These are phyloP conservation scores for Colletotrichum scovillei DNA, from an alignment of 2,329 filamentous ascomycete species.

Conservation along the genomic window DNA sequence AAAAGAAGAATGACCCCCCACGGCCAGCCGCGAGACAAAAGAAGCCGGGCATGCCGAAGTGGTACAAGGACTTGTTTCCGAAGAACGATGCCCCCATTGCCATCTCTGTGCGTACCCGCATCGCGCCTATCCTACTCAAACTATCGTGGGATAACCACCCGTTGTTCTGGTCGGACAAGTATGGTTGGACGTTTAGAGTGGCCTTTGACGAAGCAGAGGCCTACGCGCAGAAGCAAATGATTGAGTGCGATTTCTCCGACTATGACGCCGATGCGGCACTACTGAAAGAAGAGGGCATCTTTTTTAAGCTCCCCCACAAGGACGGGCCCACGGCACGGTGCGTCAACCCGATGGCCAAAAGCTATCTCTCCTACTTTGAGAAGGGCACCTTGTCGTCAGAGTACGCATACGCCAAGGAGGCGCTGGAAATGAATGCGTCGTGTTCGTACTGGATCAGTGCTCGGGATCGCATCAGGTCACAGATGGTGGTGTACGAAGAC, in stretches of 20 bases:
- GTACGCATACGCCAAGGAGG: slow-evolving; percentile 91
- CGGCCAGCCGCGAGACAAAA: slow-evolving; percentile 87
- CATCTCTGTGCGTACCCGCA: slow-evolving; percentile 86
- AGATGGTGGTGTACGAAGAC: slow-evolving; percentile 90
- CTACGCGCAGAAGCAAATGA: slow-evolving; percentile 79
- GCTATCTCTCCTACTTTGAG: slow-evolving; percentile 92
- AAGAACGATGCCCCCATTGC: slow-evolving; percentile 76
- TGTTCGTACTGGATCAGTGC: slow-evolving; percentile 99
- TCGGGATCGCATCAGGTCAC: slow-evolving; percentile 90
- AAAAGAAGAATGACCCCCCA: slow-evolving; percentile 85
- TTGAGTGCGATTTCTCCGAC: slow-evolving; percentile 79
- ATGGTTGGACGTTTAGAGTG: slow-evolving; percentile 93
- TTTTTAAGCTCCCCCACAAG: slow-evolving; percentile 97
- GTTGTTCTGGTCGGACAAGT: slow-evolving; percentile 90
- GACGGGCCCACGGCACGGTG: slow-evolving; percentile 90
- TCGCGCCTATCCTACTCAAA: slow-evolving; percentile 86
- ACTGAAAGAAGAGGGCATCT: slow-evolving; percentile 73
- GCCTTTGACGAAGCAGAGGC: slow-evolving; percentile 68
- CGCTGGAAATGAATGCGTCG: slow-evolving; percentile 97
- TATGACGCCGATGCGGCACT: slow-evolving; percentile 73
- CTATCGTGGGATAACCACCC: slow-evolving; percentile 91
- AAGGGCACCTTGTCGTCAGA: slow-evolving; percentile 88
- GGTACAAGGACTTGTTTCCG: slow-evolving; percentile 92
- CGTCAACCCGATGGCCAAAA: slow-evolving; percentile 88
- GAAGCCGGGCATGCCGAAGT: slow-evolving; percentile 92